Conservation (phyloP, 805 yeast genomes). For the Metschnikowia gruessii region DNA sequence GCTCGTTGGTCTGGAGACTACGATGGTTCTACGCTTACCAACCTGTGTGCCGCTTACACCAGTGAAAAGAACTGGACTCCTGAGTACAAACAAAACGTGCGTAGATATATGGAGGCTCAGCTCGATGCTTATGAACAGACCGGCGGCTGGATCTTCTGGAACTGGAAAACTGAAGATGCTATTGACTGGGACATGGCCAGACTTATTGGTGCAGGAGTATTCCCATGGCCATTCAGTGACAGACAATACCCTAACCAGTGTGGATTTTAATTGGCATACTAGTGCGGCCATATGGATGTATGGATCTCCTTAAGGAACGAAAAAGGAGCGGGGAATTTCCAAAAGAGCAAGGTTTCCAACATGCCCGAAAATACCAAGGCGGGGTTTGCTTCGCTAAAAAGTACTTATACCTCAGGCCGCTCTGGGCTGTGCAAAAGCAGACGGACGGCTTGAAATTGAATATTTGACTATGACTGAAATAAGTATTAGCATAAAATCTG, state of each 20-base stretch:
- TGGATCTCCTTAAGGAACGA: too few relatives aligned
- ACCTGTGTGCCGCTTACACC: slow-evolving; percentile 52
- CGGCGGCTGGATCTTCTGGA: slow-evolving; percentile 92
- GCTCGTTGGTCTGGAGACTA: slow-evolving; percentile 73
- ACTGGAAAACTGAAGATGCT: slow-evolving; percentile 82
- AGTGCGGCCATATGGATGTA: too few relatives aligned
- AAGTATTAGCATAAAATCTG: too few relatives aligned
- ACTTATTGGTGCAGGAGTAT: slow-evolving; percentile 54
- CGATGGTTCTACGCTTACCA: slow-evolving; percentile 44
- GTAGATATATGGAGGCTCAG: slow-evolving; percentile 84
- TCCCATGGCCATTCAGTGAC: slow-evolving; percentile 76
- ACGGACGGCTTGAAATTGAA: too few relatives aligned
- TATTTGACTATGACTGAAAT: too few relatives aligned
- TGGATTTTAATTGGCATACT: slow-evolving; percentile 31
- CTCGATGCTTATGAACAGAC: slow-evolving; percentile 72
- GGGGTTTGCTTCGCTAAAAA: too few relatives aligned
- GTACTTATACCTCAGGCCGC: too few relatives aligned
- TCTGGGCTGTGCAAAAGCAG: too few relatives aligned
- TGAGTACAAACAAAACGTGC: slow-evolving; percentile 52
- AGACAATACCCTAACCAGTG: slow-evolving; percentile 74
- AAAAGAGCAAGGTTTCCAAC: too few relatives aligned
- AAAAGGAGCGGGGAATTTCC: too few relatives aligned
- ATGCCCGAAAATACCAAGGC: too few relatives aligned
- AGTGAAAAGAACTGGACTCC: slow-evolving; percentile 51
- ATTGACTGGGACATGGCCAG: slow-evolving; percentile 82